These are phyloP conservation scores for Alternaria alternata DNA, from an alignment of 2,329 filamentous ascomycete species.

Conservation along the genomic window DNA sequence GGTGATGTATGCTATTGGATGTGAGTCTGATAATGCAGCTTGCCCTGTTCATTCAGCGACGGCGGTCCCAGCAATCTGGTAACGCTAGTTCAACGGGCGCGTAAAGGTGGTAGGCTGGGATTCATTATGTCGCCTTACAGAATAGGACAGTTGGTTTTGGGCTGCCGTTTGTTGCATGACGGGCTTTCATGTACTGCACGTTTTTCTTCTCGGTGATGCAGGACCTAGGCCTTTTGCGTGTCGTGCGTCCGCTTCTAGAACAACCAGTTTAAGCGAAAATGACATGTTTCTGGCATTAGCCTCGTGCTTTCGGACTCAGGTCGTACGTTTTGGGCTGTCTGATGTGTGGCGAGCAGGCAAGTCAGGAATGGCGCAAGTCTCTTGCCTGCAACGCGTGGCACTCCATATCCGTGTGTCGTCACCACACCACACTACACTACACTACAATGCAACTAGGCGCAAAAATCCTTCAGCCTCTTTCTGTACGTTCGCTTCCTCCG, in stretches of 20 bases:
- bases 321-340: not conserved
- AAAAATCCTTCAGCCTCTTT: conserved; percentile 2
- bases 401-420: not conserved
- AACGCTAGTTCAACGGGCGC: conserved; percentile 5
- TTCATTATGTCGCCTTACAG: not conserved
- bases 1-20: not conserved
- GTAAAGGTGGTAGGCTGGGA: not conserved
- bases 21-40: not conserved
- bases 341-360: not conserved
- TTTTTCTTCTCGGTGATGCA: conserved; percentile 1
- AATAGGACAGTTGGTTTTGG: not conserved
- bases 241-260: conserved; percentile 2
- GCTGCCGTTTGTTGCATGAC: conserved; percentile 1
- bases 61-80: not conserved
- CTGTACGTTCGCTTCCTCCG: conserved; percentile 1
- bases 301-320: not conserved
- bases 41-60: not conserved
- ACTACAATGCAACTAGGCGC: not conserved
- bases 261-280: conserved; percentile 3
- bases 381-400: not conserved
- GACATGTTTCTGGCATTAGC: conserved; percentile 4
- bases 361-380: not conserved
- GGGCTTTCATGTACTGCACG: conserved; percentile 1
- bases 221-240: not conserved
- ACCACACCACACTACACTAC: not conserved